phyloP scores from a whole-genome alignment of 768 basidiomycete species.

The Hericium erinaceus region DNA sequence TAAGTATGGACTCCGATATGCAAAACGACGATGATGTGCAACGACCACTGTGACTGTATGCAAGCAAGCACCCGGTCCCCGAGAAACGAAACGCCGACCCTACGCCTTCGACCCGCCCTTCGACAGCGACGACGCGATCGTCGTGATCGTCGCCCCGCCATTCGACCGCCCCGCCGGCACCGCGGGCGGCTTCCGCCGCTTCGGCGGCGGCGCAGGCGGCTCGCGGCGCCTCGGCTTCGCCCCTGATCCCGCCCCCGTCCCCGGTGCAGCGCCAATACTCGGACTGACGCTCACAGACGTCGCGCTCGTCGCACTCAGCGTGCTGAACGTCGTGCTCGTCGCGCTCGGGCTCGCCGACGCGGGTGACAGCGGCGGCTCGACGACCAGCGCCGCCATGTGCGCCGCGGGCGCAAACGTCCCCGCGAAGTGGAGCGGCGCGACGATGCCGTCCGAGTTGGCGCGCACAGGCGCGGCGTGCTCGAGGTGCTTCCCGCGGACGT shows the following conservation, averaged over 20 bases:
- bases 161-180: slow-evolving; percentile 35
- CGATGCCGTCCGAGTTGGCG: slow-evolving; percentile 16
- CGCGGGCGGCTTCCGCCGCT: slow-evolving; percentile 65
- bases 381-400: background rate
- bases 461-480: slow-evolving; percentile 5
- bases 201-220: slow-evolving; percentile 57
- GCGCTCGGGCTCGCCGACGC: slow-evolving; percentile 9
- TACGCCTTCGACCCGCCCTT: too few relatives aligned
- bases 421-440: slow-evolving; percentile 8
- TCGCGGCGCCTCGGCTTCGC: slow-evolving; percentile 23
- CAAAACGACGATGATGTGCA: too few relatives aligned
- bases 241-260: background rate
- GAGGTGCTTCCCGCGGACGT: slow-evolving; percentile 1
- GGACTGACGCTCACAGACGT: background rate
- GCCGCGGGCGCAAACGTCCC: slow-evolving; percentile 1
- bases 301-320: background rate
- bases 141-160: slow-evolving; percentile 47
- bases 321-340: slow-evolving; percentile 5
- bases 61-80: too few relatives aligned
- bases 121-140: slow-evolving; percentile 34
- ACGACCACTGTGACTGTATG: too few relatives aligned
- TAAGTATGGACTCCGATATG: too few relatives aligned
- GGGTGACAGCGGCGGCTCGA: slow-evolving; percentile 10
- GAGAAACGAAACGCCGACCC: too few relatives aligned
- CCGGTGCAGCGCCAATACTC: background rate